Conservation (phyloP, 129 eudicot genomes). For the Flaveria sonorensis region DNA sequence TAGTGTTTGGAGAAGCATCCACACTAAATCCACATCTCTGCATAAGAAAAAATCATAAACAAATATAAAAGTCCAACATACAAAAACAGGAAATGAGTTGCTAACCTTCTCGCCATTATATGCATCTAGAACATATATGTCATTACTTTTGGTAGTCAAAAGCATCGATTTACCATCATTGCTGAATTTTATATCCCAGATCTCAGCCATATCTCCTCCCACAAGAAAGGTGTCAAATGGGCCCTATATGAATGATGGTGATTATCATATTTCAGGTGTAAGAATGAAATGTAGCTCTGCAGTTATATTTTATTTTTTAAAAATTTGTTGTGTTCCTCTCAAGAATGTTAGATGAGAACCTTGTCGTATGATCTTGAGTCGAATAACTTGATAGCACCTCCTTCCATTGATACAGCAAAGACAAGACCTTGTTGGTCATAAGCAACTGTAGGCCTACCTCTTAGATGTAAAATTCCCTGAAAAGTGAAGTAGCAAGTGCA, state of each 20-base stretch:
- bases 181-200: conserved; percentile 97
- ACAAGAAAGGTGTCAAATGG: conserved; percentile 96
- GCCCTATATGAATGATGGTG: conserved; percentile 50
- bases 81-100: conserved; percentile 19
- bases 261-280: conserved; percentile 18
- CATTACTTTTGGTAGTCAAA: conserved; percentile 84
- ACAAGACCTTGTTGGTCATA: conserved; percentile 99
- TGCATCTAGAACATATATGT: conserved; percentile 89
- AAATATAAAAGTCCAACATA: conserved; percentile 4
- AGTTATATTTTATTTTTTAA: background rate
- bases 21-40: conserved; percentile 89
- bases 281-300: background rate
- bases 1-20: conserved; percentile 73
- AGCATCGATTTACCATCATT: conserved; percentile 98
- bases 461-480: conserved; percentile 83
- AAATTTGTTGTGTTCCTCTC: background rate
- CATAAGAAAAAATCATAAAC: conserved; percentile 29
- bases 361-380: conserved; percentile 95
- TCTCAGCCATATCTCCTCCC: conserved; percentile 96
- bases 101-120: conserved; percentile 91
- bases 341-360: conserved; percentile 42
- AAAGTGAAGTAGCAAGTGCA: conserved; percentile 52
- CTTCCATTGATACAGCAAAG: conserved; percentile 99
- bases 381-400: conserved; percentile 91
- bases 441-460: conserved; percentile 97